These are phyloP conservation scores for Candida pseudofarinosa DNA, from an alignment of 805 yeast genomes.

Conservation along the genomic window DNA sequence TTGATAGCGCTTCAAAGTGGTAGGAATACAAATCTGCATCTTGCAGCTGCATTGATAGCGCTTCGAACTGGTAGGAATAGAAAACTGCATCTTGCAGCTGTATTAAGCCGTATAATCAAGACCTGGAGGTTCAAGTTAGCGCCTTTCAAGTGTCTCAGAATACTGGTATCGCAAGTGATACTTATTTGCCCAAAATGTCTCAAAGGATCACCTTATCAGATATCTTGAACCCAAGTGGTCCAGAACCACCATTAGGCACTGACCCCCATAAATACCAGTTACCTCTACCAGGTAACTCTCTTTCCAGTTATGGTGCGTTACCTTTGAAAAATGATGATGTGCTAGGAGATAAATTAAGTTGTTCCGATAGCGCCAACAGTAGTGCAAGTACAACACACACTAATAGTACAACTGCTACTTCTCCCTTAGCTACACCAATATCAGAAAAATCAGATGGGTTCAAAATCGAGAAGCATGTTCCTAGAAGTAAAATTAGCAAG, in stretches of 20 bases:
- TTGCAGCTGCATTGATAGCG: no score
- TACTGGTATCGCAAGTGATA: no score
- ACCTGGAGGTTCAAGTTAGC: no score
- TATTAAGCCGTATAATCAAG: no score
- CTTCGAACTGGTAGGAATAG: no score
- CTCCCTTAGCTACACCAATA: neutral
- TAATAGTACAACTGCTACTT: neutral
- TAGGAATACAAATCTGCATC: no score
- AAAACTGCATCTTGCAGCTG: no score
- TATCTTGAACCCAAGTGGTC: neutral
- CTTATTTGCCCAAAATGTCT: neutral
- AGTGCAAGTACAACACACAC: neutral
- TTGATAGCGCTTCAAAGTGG: no score
- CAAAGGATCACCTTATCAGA: neutral
- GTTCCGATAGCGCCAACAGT: neutral
- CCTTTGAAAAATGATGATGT: neutral
- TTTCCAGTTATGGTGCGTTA: neutral
- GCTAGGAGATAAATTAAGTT: neutral
- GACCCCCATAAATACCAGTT: no score
- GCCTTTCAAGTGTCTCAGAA: no score
- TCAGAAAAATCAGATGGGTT: neutral
- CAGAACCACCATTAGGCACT: neutral
- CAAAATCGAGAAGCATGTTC: constrained; percentile 2
- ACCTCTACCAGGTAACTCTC: no score
- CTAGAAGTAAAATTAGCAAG: constrained; percentile 4